Evolutionary conservation across 805 yeast species (phyloP), one percentile per base, ranked within the genome.

Genomic region (Ogataea methylovora): DNA sequence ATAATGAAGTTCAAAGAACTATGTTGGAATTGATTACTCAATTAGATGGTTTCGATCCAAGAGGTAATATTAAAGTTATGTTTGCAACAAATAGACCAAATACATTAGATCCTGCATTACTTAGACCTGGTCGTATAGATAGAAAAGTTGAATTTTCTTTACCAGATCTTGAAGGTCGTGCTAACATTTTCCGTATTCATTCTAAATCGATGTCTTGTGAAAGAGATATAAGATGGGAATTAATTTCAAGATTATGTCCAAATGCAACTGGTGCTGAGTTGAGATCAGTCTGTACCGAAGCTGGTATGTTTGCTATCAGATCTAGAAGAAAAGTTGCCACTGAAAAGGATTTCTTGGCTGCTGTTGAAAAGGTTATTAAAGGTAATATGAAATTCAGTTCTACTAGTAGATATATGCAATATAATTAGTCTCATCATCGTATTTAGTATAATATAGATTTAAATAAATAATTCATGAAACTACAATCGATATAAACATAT

Each of bases 271-370:
- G 99, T 61, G 99, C 99, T 3, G 98, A 92, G 66, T 71, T 92
- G 50, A 80, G 98, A 57, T 90, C 97, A 6, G 98, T 92, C 13
- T 92, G 98, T 61, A 92, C 98, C 1, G 99, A 92, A 61, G 98
- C 98, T 4, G 99, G 99, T 51, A 92, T 92, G 98, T 92, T 88
- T 69, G 98, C 99, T 29, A 92, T 92, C 36, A 78, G 99, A 52
- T 96, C 97, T 14, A 79, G 99, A 63, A 76, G 98, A 67, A 92
- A 92, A 68, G 96, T 92, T 28, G 97, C 98, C 25, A 82, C 94
- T 19, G 99, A 92, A 60, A 92, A 92, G 70, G 99, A 92, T 61
- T 92, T 92, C 71, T 68, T 92, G 51, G 87, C 90, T 48, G 95
- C 98, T 23, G 99, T 92, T 30, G 98, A 92, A 52, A 92, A 92